Base-by-base conservation (phyloP, 768 basidiomycete genomes). In the Macrolepiota fuliginosa region DNA sequence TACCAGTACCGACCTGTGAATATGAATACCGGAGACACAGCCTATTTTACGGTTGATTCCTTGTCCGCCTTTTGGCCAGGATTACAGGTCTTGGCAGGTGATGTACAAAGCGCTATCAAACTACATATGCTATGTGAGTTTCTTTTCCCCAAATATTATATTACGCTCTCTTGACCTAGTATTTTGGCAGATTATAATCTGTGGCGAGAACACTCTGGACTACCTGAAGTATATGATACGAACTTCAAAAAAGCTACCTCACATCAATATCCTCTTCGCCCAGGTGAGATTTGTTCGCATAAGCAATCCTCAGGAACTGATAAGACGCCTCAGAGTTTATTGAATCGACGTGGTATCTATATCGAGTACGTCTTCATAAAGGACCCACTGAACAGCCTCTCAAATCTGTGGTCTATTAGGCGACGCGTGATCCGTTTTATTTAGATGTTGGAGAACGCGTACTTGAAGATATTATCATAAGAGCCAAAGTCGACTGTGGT, bases 1-100 rank as follows among this genome's bases (percentile, higher is more conserved):
- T 29, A 42, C 39, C 53, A 97, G 96, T 98, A 89, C 78, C 90
- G 92, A 49, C 86, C 83, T 24, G 86, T 95, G n/a, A 86, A 92
- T 61, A 91, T 95, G 75, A 76, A 84, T 54, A 85, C 78, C 29
- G 94, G 96, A 19, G 88, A 92, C 62, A 77, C 86, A 4, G 80
- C 87, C 6, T 92, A 88, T 68, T 76, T 81, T 49, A 90, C 88
- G n/a, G 79, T 96, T n/a, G 97, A 99, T 71, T 97, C 94, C 1
- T 77, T 99, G 15, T 93, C 94, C 1, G 95, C 97, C 1, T 99
- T 98, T 72, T 94, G 96, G 87, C 94, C 96, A n/a, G 97, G 96
- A 22, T 78, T 98, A 15, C 96, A 97, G 74, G 91, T 95, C 10
- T 75, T 94, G 12, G 86, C 87, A 3, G 92, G 91, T 19, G 92